Percentiles rank a stretch among this genome's conserved stretches.
Conservation (phyloP, 2,329 filamentous ascomycete genomes). For the Paecilomyces sp. region DNA sequence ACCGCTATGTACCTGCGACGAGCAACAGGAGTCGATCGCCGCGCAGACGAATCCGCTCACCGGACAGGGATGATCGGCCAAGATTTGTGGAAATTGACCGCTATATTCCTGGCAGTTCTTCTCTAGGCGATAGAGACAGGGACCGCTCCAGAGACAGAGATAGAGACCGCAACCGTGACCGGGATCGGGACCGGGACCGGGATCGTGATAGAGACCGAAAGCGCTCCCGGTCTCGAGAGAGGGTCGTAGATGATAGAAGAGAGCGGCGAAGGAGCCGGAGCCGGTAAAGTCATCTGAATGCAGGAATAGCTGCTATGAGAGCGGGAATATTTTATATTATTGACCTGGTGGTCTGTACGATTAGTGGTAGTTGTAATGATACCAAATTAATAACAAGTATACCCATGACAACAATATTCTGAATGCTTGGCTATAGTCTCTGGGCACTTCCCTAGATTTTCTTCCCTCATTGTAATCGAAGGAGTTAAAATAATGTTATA, state of each 20-base stretch:
- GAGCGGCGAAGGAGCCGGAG: slow-evolving; percentile 17
- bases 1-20: slow-evolving; percentile 36
- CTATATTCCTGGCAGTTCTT: slow-evolving; percentile 32
- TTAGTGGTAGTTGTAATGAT: neutral
- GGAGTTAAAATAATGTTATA: neutral
- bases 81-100: slow-evolving; percentile 36
- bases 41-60: slow-evolving; percentile 29
- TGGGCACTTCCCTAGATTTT: neutral
- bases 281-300: slow-evolving; percentile 7
- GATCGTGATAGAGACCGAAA: slow-evolving; percentile 12
- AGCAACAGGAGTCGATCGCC: slow-evolving; percentile 35
- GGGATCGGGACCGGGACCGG: slow-evolving; percentile 13
- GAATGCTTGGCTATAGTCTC: neutral
- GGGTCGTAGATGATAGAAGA: slow-evolving; percentile 9
- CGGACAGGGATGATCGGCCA: slow-evolving; percentile 23
- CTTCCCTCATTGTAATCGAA: too few relatives aligned
- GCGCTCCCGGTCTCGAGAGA: slow-evolving; percentile 12
- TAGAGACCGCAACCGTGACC: slow-evolving; percentile 11
- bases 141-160: slow-evolving; percentile 10
- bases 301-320: neutral
- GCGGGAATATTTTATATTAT: neutral
- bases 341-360: neutral
- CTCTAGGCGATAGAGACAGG: neutral
- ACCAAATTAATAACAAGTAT: neutral
- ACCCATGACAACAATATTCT: neutral